Conservation (phyloP, 164 flowering plant genomes). For the Taxillus chinensis region DNA sequence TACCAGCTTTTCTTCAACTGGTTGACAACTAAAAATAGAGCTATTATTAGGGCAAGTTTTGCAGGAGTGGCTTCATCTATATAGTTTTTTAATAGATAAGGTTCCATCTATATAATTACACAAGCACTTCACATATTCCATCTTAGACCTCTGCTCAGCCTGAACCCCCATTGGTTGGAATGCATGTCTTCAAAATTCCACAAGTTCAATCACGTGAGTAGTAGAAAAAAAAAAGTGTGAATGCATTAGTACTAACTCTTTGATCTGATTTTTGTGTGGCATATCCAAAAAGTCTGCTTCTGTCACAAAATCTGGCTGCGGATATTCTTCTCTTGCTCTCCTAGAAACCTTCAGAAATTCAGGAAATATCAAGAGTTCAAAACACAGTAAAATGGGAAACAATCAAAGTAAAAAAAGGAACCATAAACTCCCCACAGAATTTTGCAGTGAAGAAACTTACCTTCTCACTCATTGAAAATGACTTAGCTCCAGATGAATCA, state of each 20-base stretch:
- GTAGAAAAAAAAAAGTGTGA: background rate
- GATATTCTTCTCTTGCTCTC: conserved; percentile 17
- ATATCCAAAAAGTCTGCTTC: conserved; percentile 17
- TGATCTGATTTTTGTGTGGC: conserved; percentile 19
- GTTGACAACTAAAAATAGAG: no score
- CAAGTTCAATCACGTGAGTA: no score
- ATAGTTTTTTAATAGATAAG: no score
- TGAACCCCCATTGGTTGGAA: no score
- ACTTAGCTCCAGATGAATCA: conserved; percentile 16
- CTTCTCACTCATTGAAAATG: conserved; percentile 22
- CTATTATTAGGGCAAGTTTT: no score
- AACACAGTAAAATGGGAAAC: background rate
- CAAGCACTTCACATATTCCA: no score
- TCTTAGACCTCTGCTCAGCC: no score
- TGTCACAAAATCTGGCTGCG: conserved; percentile 16
- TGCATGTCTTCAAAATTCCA: no score
- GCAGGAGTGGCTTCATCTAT: no score
- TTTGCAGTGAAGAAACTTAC: conserved; percentile 20
- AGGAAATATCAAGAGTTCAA: background rate
- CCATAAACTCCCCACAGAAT: background rate
- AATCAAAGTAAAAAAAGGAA: background rate
- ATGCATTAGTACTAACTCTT: conserved; percentile 27
- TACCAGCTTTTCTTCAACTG: no score
- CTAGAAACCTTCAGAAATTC: conserved; percentile 23
- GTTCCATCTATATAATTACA: no score